Base-by-base conservation (phyloP, 345 rosid species). In the Citrus maxima region DNA sequence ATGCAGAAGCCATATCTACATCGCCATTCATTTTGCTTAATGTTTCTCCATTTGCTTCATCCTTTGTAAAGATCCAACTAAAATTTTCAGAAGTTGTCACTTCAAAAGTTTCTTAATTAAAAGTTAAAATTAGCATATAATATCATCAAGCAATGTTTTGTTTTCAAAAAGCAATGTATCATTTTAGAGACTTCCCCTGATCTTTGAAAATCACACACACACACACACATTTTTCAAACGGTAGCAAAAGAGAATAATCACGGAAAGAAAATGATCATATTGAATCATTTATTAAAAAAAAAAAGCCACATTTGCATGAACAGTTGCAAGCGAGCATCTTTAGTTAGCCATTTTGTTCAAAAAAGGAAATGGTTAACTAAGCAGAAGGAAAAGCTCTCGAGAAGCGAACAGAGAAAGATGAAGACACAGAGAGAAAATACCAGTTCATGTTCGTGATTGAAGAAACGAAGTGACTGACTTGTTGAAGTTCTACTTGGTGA, bases 11-110 rank as follows among this genome's bases (percentile, higher is more conserved):
- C 34, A 76, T 74, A 21, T 38, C 28, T 28, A 13, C 70, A 30
- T 18, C 32, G 9, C 25, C 59, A 25, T n/a, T 35, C 10, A 34
- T 35, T 58, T 73, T 13, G 34, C 34, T 37, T 3, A 66, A 59
- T 27, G 59, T 60, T 64, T 40, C 75, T 67, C 6, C 74, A 71
- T 70, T 69, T 35, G 62, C 73, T 66, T 81, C 81, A 66, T 56
- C 85, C 88, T 87, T 82, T 19, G 25, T 28, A 66, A 55, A 67
- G 25, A 19, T 56, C 7, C 18, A 22, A 77, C 35, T 46, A 77
- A 54, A 27, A 30, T 40, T 35, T 34, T 6, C 42, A 55, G 32
- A 63, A 19, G 24, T 24, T 3, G n/a, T 6, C 35, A 58, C 10
- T 18, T 55, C 22, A 71, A 51, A 71, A 54, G 21, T 30, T 49